phyloP scores from a whole-genome alignment of 306 rosid genomes.

The Casuarina equisetifolia region DNA sequence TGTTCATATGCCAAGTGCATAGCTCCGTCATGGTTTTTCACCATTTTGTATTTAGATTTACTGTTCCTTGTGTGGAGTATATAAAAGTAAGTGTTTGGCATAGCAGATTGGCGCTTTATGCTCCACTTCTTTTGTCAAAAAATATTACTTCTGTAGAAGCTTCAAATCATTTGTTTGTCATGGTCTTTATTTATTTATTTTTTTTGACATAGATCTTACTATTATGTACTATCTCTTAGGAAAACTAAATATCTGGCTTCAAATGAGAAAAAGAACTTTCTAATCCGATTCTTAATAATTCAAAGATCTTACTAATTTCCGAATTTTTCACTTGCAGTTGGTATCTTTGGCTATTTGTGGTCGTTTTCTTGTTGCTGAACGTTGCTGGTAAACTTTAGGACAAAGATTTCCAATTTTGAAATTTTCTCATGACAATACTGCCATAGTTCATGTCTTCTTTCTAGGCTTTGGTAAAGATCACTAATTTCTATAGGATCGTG shows the following conservation, averaged over 20 bases:
- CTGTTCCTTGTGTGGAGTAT: not conserved
- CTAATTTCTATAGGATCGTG: not conserved
- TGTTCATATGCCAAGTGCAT: not conserved
- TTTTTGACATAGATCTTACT: not conserved
- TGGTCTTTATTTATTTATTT: not conserved
- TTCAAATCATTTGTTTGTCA: not conserved
- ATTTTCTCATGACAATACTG: not conserved
- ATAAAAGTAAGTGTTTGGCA: not conserved
- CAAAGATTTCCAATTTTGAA: too few species aligned
- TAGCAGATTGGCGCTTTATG: not conserved
- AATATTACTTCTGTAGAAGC: not conserved
- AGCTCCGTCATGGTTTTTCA: not conserved
- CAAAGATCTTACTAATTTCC: not conserved
- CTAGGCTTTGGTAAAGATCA: not conserved
- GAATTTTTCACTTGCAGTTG: slow-evolving; percentile 24
- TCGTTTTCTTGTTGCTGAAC: slow-evolving; percentile 36
- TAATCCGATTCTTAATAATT: not conserved
- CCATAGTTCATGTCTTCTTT: not conserved
- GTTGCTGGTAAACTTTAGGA: slow-evolving; percentile 23
- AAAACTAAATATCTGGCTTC: not conserved
- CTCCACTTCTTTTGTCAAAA: not conserved
- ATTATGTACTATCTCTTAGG: not conserved
- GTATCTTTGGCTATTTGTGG: slow-evolving; percentile 39
- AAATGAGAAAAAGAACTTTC: not conserved
- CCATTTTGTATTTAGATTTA: not conserved